These are phyloP conservation scores for Trichoderma koningiopsis DNA, from an alignment of 2,329 filamentous ascomycete species.

Conservation along the genomic window DNA sequence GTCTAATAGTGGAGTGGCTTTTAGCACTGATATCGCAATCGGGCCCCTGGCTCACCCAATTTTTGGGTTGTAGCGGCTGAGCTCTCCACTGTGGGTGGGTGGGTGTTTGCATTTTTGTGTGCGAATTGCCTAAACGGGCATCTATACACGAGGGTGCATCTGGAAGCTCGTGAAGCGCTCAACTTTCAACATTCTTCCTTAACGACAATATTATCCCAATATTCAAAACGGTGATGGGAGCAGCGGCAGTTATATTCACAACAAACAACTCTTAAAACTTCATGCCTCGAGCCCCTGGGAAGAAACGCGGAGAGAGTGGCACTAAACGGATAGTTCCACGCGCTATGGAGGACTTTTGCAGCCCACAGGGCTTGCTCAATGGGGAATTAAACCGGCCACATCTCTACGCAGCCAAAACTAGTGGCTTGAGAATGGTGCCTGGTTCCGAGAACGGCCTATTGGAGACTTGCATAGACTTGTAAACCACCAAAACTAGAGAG, in stretches of 20 bases:
- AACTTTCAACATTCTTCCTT: neutral
- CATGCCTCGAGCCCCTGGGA: neutral
- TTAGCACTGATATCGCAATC: slow-evolving; percentile 25
- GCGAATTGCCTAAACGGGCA: neutral
- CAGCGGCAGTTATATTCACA: neutral
- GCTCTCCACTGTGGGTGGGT: neutral
- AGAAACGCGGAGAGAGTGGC: neutral
- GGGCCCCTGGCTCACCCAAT: slow-evolving; percentile 22
- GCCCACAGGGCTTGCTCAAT: neutral
- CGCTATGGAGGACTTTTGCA: neutral
- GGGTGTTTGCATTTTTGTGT: neutral
- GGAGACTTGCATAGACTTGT: neutral
- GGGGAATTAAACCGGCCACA: neutral
- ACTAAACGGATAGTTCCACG: neutral
- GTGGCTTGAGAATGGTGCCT: neutral
- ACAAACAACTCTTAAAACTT: neutral
- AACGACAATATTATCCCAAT: neutral
- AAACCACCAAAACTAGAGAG: neutral
- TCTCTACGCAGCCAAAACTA: neutral
- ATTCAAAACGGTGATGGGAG: no score
- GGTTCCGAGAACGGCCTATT: neutral
- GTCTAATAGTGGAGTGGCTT: neutral
- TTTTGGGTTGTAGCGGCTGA: neutral
- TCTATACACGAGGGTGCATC: neutral
- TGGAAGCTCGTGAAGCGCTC: neutral